Percentiles rank a stretch among this genome's conserved stretches.
These are phyloP conservation scores for Polygonum aviculare DNA, from an alignment of 148 eudicot genomes.

Conservation along the genomic window DNA sequence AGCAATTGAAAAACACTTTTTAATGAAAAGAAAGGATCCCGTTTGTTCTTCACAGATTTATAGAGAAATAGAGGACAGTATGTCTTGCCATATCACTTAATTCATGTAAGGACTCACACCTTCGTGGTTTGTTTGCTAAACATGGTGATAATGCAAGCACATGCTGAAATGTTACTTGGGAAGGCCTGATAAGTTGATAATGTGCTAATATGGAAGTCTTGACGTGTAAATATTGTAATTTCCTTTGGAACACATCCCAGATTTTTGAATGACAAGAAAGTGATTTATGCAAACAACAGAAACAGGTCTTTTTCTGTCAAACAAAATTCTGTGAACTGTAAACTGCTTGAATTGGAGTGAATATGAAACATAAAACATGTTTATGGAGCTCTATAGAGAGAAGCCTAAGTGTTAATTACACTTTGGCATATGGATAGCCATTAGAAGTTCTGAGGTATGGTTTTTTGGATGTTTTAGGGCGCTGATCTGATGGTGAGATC, in stretches of 20 bases:
- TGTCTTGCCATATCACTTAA: not conserved
- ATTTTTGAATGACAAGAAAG: not conserved
- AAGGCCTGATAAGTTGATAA: not conserved
- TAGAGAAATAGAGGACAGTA: not conserved
- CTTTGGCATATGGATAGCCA: not conserved
- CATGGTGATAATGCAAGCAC: not conserved
- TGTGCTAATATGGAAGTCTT: not conserved
- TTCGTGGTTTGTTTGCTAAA: not conserved
- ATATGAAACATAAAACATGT: not conserved
- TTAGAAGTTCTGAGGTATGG: not conserved
- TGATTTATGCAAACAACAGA: not conserved
- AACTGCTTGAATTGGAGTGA: not conserved
- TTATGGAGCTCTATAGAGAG: not conserved
- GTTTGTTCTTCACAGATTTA: not conserved
- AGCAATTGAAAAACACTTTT: not conserved
- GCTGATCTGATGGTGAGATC: slow-evolving; percentile 81
- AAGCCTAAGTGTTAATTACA: not conserved
- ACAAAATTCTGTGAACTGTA: not conserved
- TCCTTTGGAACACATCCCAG: no score
- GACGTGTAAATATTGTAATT: no score
- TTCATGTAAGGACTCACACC: not conserved
- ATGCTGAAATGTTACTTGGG: not conserved
- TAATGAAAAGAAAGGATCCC: not conserved
- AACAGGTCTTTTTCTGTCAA: not conserved
- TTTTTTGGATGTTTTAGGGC: slow-evolving; percentile 36